Base-by-base conservation (phyloP, 305 asterid genomes). In the Fraxinus xanthoxyloides region DNA sequence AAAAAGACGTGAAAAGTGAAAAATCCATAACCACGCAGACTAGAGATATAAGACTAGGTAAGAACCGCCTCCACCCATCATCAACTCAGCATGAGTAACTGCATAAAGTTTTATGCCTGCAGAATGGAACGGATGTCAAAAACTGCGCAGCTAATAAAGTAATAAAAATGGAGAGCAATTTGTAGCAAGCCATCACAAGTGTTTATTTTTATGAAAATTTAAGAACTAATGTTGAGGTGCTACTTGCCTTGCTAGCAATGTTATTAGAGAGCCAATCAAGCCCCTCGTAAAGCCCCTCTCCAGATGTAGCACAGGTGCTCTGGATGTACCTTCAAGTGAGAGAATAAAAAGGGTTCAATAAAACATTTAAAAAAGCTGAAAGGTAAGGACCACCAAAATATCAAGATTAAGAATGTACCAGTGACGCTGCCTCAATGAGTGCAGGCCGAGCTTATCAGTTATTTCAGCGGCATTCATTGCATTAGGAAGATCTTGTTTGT, bases 381-480 rank as follows among this genome's bases (percentile, higher is more conserved):
- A 24, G 80, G 40, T 17, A 79, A 1, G 19, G 54, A 76, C 38
- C 48, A 28, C 23, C 19, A 9, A 3, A 76, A 35, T n/a, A 72
- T 67, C 43, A 54, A 34, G 81, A 72, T 63, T 79, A 70, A 79
- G 82, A 80, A 78, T 77, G 31, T 88, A 91, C 97, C 95, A 93
- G 89, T 92, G 93, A 84, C 97, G 96, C 87, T 93, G 97, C 91
- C 97, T 87, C 93, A 93, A 96, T 4, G 97, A 93, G 88, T 93
- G 97, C 54, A 93, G 92, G 72, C 97, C 96, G 59, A 93, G 96
- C 90, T 93, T 90, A 87, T 93, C 96, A 63, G 94, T 93, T 82
- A 93, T 93, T 87, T 93, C 96, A 79, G 97, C 96, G 84, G 96
- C 97, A 82, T 93, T 93, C 97, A 92, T 93, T 74, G 97, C 97